These are phyloP conservation scores for Tricharina praecox DNA, from an alignment of 495 filamentous ascomycete species.

Conservation along the genomic window DNA sequence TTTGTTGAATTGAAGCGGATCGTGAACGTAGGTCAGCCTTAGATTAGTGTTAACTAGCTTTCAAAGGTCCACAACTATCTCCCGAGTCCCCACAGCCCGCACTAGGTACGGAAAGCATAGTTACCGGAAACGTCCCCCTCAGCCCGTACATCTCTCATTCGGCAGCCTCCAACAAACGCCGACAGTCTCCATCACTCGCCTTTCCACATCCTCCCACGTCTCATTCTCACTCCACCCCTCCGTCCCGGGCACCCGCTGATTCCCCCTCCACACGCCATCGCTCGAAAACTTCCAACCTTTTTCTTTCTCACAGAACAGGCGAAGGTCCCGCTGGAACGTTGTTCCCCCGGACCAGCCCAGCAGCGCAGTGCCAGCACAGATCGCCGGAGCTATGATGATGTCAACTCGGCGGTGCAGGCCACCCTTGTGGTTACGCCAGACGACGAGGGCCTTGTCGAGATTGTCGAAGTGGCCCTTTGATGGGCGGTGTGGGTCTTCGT, in stretches of 20 bases:
- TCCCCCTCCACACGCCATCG: slow-evolving; percentile 57
- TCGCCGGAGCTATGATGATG: slow-evolving; percentile 83
- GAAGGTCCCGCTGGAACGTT: slow-evolving; percentile 77
- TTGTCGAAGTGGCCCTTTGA: slow-evolving; percentile 35
- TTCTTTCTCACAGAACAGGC: slow-evolving; percentile 58
- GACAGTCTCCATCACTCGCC: slow-evolving; percentile 60
- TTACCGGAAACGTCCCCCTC: background rate
- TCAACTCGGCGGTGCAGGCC: slow-evolving; percentile 76
- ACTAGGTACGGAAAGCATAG: no score
- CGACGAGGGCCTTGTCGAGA: slow-evolving; percentile 78
- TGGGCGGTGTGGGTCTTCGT: slow-evolving; percentile 8
- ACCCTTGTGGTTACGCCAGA: slow-evolving; percentile 73
- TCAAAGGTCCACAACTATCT: no score
- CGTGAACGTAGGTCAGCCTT: no score
- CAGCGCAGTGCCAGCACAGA: slow-evolving; percentile 71
- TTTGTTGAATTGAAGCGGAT: no score
- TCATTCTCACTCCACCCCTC: slow-evolving; percentile 30
- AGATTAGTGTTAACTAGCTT: no score
- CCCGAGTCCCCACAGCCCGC: no score
- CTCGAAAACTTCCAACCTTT: slow-evolving; percentile 75
- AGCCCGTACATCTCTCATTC: slow-evolving; percentile 20
- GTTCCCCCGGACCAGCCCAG: slow-evolving; percentile 76
- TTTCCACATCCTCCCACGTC: slow-evolving; percentile 46
- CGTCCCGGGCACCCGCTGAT: slow-evolving; percentile 43
- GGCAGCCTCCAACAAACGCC: slow-evolving; percentile 58